Percentiles rank a stretch among this genome's conserved stretches.
These are phyloP conservation scores for Tricholoma sp. DNA, from an alignment of 768 basidiomycete genomes.

Conservation along the genomic window DNA sequence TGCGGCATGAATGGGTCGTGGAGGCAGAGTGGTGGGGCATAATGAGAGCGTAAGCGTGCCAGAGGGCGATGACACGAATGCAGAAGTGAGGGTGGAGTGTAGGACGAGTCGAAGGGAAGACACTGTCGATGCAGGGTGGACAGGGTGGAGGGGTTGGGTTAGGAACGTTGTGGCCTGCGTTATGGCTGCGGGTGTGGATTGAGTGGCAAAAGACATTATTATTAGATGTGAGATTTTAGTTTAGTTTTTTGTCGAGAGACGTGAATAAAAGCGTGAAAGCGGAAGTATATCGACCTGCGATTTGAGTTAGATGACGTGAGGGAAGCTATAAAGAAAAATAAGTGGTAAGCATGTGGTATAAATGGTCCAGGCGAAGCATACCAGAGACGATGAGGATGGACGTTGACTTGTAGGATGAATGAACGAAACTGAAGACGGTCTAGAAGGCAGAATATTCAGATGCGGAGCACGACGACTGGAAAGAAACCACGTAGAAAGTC, in stretches of 20 bases:
- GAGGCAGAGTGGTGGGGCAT: constrained; percentile 25
- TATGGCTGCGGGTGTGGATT: not conserved
- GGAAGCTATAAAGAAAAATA: not conserved
- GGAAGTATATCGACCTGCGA: constrained; percentile 3
- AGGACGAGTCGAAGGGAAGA: constrained; percentile 25
- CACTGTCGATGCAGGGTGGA: constrained; percentile 19
- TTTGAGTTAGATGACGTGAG: not conserved
- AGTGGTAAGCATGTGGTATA: not conserved
- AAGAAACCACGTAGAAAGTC: not conserved
- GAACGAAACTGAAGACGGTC: not conserved
- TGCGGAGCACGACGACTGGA: not conserved
- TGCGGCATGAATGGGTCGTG: constrained; percentile 31
- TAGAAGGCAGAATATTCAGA: not conserved
- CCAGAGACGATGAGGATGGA: not conserved
- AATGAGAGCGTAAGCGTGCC: constrained; percentile 22
- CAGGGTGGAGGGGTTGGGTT: constrained; percentile 29
- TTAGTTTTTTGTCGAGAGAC: not conserved
- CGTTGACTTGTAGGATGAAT: not conserved
- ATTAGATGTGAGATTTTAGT: not conserved
- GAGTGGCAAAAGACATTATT: constrained; percentile 2
- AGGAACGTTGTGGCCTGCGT: constrained; percentile 28
- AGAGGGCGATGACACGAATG: constrained; percentile 10
- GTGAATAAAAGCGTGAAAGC: not conserved
- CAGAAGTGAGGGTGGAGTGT: constrained; percentile 24
- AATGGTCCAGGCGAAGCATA: not conserved